Evolutionary conservation across 1,284 basidiomycete genomes (phyloP).

Genomic region (Ceratobasidium sp.): DNA sequence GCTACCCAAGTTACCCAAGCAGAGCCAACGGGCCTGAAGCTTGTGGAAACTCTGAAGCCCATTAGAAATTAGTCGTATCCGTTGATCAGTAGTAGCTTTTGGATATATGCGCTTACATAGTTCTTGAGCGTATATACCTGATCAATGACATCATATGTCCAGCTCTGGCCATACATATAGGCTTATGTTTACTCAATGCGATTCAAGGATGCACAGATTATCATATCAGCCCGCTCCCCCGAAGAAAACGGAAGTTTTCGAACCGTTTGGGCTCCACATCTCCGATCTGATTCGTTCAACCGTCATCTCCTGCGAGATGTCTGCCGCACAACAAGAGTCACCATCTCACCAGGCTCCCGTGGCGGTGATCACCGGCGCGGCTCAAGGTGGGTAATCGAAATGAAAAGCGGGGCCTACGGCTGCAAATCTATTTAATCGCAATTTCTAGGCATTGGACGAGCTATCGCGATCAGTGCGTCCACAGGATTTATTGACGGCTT

Average conservation of each 20-base stretch:
- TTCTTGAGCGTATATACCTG: not conserved
- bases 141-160: not conserved
- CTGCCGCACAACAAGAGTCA: not conserved
- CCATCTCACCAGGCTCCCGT: not conserved
- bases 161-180: not conserved
- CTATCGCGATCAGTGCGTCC: slow-evolving; percentile 28
- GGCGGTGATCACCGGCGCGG: slow-evolving; percentile 40
- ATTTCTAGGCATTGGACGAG: slow-evolving; percentile 28
- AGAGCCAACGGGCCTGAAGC: too few relatives aligned
- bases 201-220: not conserved
- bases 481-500: not conserved
- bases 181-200: not conserved
- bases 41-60: too few relatives aligned
- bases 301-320: not conserved
- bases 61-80: too few relatives aligned
- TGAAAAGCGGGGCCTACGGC: not conserved
- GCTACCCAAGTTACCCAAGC: too few relatives aligned
- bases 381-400: slow-evolving; percentile 13
- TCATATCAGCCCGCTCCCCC: not conserved
- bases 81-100: too few relatives aligned
- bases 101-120: too few relatives aligned
- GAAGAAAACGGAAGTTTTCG: not conserved
- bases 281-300: not conserved
- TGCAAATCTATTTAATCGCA: not conserved
- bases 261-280: not conserved